Base-by-base conservation (phyloP, 345 rosid genomes). In the Sonneratia caseolaris region DNA sequence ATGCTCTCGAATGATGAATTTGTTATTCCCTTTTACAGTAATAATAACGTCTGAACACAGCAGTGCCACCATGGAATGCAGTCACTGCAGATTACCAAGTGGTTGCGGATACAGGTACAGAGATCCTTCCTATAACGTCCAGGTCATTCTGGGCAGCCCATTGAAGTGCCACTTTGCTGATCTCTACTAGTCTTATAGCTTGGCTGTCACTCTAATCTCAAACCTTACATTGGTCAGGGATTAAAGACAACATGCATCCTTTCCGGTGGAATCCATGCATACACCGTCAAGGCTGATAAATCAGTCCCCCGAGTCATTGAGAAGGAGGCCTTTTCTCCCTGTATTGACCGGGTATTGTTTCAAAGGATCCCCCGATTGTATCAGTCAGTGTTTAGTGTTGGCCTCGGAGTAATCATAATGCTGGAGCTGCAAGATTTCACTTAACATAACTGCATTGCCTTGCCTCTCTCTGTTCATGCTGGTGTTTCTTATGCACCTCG, bases 61-160 rank as follows among this genome's bases (percentile, higher is more conserved):
- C 91, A 92, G 98, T 92, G 98, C 51, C 95, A 92, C 80, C 96
- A 75, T 76, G 95, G 98, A 68, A 78, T 87, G 80, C 86, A 95
- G 78, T 92, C 98, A 11, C 47, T 90, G 69, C 93, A 92, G 69
- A 90, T 90, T 32, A 91, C 96, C 13, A 88, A 86, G 76, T 92
- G 95, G 91, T 80, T 92, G 79, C 93, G 89, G 84, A 75, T 86
- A 45, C 96, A 87, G 91, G 98, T 86, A 82, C 77, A 71, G 62
- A 56, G 24, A 2, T 15, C 24, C 18, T 1, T 21, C 1, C 14
- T 15, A 51, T 38, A 3, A 14, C 16, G 45, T 37, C 37, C 53
- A 0, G 49, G 2, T 10, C 6, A 43, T 43, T 43, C 11, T 11
- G 8, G 47, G 11, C 47, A 5, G 47, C 47, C 8, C 47, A 11